Conservation (phyloP, 23 red algal genomes). For the Chondrus crispus region DNA sequence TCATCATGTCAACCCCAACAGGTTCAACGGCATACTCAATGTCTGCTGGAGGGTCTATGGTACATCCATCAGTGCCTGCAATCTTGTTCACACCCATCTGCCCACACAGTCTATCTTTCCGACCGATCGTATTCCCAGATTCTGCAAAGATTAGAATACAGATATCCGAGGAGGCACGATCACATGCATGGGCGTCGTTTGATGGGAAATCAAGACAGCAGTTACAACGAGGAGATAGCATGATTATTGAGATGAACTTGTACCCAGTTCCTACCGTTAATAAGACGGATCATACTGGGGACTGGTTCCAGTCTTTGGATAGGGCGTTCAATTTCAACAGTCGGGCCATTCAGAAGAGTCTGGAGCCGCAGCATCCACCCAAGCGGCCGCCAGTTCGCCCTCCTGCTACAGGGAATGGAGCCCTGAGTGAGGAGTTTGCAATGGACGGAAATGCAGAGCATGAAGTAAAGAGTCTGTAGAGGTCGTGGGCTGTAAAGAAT, state of each 20-base stretch:
- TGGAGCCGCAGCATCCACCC: neutral
- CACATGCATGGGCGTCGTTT: constrained; percentile 94
- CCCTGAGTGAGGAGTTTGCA: neutral
- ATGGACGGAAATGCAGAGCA: neutral
- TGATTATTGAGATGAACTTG: constrained; percentile 84
- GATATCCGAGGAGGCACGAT: constrained; percentile 74
- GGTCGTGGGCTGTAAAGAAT: too few species aligned
- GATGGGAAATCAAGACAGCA: constrained; percentile 93
- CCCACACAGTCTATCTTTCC: constrained; percentile 86
- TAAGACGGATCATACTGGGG: constrained; percentile 91
- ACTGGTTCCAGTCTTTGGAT: constrained; percentile 95
- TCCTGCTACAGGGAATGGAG: neutral
- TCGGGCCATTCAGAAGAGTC: constrained; percentile 76
- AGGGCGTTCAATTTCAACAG: constrained; percentile 94
- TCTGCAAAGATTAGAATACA: constrained; percentile 82
- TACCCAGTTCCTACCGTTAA: constrained; percentile 94
- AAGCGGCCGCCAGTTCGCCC: constrained; percentile 10
- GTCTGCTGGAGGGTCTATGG: constrained; percentile 96
- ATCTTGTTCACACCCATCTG: constrained; percentile 97
- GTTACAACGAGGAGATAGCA: constrained; percentile 82
- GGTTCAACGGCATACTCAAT: constrained; percentile 96
- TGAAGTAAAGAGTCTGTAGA: too few species aligned
- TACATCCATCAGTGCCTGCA: constrained; percentile 99
- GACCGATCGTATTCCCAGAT: constrained; percentile 98
- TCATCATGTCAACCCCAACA: constrained; percentile 99